Conservation (phyloP, 352 stramenopile species). For the Pythium monospermum region DNA sequence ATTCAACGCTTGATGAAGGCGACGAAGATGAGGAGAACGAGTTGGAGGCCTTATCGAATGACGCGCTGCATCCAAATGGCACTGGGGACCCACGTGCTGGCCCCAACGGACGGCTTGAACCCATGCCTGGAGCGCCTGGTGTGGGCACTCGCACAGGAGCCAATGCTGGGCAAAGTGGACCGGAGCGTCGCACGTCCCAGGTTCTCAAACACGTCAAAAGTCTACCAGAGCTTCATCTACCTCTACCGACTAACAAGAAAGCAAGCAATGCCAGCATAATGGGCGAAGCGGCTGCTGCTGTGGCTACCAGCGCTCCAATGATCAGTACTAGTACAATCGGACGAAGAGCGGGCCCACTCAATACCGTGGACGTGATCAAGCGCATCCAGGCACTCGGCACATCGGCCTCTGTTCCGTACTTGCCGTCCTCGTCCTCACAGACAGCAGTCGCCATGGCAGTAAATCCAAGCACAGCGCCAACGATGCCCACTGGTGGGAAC, state of each 20-base stretch:
- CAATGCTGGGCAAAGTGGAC: neutral
- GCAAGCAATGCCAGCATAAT: no score
- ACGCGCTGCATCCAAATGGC: constrained; percentile 12
- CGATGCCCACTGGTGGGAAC: no score
- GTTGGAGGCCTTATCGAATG: constrained; percentile 1
- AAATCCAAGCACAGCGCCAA: neutral
- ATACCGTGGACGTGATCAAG: constrained; percentile 42
- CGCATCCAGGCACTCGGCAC: constrained; percentile 48
- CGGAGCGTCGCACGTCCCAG: neutral
- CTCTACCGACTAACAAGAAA: neutral
- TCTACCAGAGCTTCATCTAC: constrained; percentile 34
- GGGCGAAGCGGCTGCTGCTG: neutral
- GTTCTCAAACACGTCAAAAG: constrained; percentile 25
- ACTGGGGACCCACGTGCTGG: neutral
- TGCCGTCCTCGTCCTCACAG: constrained; percentile 10
- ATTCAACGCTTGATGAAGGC: neutral
- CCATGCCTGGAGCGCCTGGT: neutral
- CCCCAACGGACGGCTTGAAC: constrained; percentile 4
- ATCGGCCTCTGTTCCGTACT: constrained; percentile 30
- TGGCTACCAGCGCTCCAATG: neutral
- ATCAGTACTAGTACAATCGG: neutral
- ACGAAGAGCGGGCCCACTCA: constrained; percentile 19
- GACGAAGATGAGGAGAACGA: constrained; percentile 13
- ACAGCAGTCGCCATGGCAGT: neutral
- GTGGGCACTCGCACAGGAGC: neutral